Conservation (phyloP, 78 protist species). For the Carpediemonas membranifera region DNA sequence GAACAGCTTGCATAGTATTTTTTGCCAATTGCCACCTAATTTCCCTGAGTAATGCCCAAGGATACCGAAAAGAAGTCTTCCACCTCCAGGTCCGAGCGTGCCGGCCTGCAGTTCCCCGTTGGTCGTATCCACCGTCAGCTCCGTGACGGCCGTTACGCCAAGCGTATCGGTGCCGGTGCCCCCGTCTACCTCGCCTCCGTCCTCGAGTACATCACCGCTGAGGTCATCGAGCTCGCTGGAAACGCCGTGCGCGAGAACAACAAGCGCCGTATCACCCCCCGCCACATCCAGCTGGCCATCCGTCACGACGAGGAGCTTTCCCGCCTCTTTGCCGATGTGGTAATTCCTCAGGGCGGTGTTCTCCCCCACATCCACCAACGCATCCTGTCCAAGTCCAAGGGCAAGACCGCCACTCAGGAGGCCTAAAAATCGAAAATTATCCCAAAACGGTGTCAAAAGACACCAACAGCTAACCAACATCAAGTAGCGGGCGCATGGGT, state of each 20-base stretch:
- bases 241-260: slow-evolving; percentile 33
- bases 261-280: slow-evolving; percentile 73
- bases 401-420: too few species aligned
- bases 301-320: slow-evolving; percentile 89
- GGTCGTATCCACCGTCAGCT: too few species aligned
- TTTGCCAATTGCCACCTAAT: too few species aligned
- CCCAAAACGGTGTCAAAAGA: too few species aligned
- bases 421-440: too few species aligned
- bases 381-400: too few species aligned
- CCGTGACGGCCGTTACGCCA: slow-evolving; percentile 11
- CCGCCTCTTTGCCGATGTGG: slow-evolving; percentile 66
- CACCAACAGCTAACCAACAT: too few species aligned
- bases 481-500: too few species aligned
- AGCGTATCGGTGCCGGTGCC: slow-evolving; percentile 31
- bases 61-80: too few species aligned
- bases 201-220: slow-evolving; percentile 41
- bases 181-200: slow-evolving; percentile 44
- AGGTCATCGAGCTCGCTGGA: slow-evolving; percentile 40
- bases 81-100: slow-evolving; percentile 20
- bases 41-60: too few species aligned
- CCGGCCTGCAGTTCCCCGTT: slow-evolving; percentile 47
- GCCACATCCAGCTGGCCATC: slow-evolving; percentile 84
- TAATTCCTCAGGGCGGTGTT: slow-evolving; percentile 89
- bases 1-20: too few species aligned
- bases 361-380: slow-evolving; percentile 83